Conservation (phyloP, 1,139 yeast species). For the Sugiyamaella novakii region DNA sequence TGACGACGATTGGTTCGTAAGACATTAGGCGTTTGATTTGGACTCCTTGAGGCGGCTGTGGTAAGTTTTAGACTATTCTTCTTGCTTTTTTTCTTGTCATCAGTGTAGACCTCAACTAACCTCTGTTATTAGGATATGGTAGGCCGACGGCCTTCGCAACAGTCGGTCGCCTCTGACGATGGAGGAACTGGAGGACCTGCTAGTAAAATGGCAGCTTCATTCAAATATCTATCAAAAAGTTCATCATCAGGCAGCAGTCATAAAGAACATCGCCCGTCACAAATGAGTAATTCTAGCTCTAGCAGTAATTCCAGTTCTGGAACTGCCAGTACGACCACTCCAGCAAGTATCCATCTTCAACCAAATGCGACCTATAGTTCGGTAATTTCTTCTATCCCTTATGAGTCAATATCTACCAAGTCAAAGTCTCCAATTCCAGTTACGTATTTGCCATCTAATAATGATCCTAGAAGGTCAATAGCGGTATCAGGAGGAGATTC, state of each 20-base stretch:
- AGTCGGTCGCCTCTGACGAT: constrained; percentile 22
- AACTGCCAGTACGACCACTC: constrained; percentile 4
- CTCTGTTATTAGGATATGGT: constrained; percentile 13
- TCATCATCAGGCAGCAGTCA: constrained; percentile 11
- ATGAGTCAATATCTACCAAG: constrained; percentile 33
- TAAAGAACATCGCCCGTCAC: constrained; percentile 17
- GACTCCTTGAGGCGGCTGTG: background rate
- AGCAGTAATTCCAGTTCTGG: constrained; percentile 12
- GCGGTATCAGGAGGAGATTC: constrained; percentile 10
- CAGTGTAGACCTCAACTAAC: background rate
- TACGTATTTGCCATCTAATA: constrained; percentile 32
- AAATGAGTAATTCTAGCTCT: constrained; percentile 13
- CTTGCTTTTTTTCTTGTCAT: background rate
- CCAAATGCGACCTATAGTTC: constrained; percentile 11
- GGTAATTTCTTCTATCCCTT: constrained; percentile 30
- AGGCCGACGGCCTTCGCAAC: constrained; percentile 20
- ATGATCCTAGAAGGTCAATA: constrained; percentile 20
- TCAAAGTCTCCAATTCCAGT: constrained; percentile 36
- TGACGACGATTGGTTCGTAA: background rate
- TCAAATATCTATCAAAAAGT: constrained; percentile 12
- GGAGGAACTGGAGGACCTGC: constrained; percentile 6
- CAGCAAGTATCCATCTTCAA: constrained; percentile 8
- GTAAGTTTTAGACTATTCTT: background rate
- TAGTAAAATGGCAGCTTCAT: constrained; percentile 15
- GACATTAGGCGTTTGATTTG: background rate